Evolutionary conservation across 352 stramenopile genomes (phyloP), one percentile per base, ranked within the genome.

Genomic region (Phytophthora idaei): DNA sequence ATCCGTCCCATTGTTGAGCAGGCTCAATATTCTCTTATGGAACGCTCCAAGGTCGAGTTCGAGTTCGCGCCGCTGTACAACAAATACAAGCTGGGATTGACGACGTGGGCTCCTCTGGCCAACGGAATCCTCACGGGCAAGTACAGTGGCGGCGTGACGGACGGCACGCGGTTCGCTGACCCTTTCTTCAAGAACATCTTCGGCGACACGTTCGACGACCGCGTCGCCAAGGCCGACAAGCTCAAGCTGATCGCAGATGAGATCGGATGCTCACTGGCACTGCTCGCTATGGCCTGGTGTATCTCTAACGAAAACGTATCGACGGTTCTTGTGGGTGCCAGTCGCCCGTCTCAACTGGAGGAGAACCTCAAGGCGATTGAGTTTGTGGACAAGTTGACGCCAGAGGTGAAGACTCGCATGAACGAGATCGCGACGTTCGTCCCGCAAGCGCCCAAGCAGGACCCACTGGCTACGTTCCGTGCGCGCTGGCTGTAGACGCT

Each of bases 41-140:
- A 89, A 42, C 76, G 80, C 17, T 78, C 79, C 14, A 69, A 75
- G 15, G 71, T 90, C 31, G 80, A 90, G 60, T 76, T 75, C 48
- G 77, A 89, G 62, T 86, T 81, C 69, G 58, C 42, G 31, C 59
- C 64, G 7, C 69, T 90, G 25, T 90, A 67, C 42, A 56, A 67
- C 32, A 61, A 61, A 44, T 67, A 67, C 60, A 67, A 67, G 42
- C 42, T 67, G 15, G 79, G 69, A 25, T 58, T 77, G 31, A 88
- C 78, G 32, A 66, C 63, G 57, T 66, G 49, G 47, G 31, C 47
- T 10, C 63, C 63, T 4, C 61, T 90, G 5, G 77, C 76, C 8
- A 77, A 74, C 34, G 81, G 83, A 7, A 60, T 90, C 7, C 70
- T 92, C 37, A 88, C 83, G 39, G 78, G 76, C 63, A 92, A 90